Base-by-base conservation (phyloP, 768 basidiomycete genomes). In the Tricholoma sp. region DNA sequence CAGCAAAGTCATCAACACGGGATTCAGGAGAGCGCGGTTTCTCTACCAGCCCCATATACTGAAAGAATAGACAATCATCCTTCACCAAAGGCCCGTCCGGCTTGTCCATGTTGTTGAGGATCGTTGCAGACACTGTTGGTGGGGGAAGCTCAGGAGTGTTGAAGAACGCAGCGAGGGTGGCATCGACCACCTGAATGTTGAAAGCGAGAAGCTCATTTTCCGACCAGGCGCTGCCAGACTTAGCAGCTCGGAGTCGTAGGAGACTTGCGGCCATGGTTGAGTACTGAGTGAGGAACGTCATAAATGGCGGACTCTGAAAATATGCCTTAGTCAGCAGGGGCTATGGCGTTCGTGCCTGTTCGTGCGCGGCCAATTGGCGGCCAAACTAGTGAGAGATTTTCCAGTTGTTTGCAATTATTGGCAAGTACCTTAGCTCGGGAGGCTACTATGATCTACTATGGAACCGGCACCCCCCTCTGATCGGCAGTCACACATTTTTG, bases 151-250 rank as follows among this genome's bases (percentile, higher is more conserved):
- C 24, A 42, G 55, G 24, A 34, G 29, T 17, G 33, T 29, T 32
- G 50, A 66, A 66, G 55, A 68, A 66, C 6, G 54, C 41, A 28
- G 53, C 10, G 11, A 50, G 32, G 41, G 54, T 50, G 13, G 41
- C 50, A 36, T 49, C 53, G 3, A 37, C 54, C 20, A 69, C 55
- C 15, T 32, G 34, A 52, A 68, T 68, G 54, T 70, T 69, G 59
- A 65, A 67, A 13, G 61, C 67, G 6, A 52, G 39, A 45, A 70
- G 57, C 37, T 70, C 65, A 42, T 61, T 63, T 4, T 17, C 28
- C 8, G 63, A 59, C 68, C 65, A 67, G 20, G 60, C 18, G 18
- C 50, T 57, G 15, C 65, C 63, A 50, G 61, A 61, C 53, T 61
- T 67, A 17, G 66, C 60, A 24, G 63, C 24, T 24, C 24, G 24